A percentile compares a stretch with the other conserved stretches of the same genome.
Conservation (phyloP, 2,329 filamentous ascomycete species). For the Fusarium sp. region DNA sequence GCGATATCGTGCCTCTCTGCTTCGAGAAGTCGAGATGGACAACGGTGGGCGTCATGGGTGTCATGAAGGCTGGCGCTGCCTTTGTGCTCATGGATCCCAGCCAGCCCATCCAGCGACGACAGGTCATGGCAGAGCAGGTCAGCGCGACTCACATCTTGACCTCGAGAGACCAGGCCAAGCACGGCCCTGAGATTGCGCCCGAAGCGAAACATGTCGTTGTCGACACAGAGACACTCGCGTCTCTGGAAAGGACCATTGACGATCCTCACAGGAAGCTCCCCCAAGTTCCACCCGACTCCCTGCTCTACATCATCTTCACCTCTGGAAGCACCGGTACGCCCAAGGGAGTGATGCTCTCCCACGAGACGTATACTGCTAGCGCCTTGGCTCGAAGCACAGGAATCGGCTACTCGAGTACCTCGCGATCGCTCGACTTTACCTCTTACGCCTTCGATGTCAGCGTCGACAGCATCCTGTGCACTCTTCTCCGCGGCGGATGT, state of each 20-base stretch:
- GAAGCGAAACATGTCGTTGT: constrained; percentile 32
- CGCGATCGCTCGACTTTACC: constrained; percentile 57
- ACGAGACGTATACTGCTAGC: constrained; percentile 58
- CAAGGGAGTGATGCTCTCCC: constrained; percentile 67
- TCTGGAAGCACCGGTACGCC: constrained; percentile 71
- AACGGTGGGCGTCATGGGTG: constrained; percentile 44
- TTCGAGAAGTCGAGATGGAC: constrained; percentile 48
- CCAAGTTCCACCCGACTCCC: constrained; percentile 52
- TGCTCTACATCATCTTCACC: constrained; percentile 69
- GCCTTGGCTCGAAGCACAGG: constrained; percentile 40
- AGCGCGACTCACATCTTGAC: constrained; percentile 35
- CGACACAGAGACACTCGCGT: constrained; percentile 20
- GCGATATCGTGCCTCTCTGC: constrained; percentile 44
- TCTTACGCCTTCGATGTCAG: constrained; percentile 65
- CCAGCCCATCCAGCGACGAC: constrained; percentile 38
- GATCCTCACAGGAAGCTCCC: constrained; percentile 43
- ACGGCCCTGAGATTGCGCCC: constrained; percentile 33
- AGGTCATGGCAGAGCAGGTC: constrained; percentile 38
- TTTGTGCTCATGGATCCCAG: constrained; percentile 47
- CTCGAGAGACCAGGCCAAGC: constrained; percentile 26
- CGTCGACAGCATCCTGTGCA: constrained; percentile 63
- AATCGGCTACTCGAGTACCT: constrained; percentile 53
- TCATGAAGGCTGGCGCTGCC: constrained; percentile 49
- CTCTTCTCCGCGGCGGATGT: constrained; percentile 59
- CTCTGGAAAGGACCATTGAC: constrained; percentile 25